These are phyloP conservation scores for Closterium sp. DNA, from an alignment of 139 green algal species.

Conservation along the genomic window DNA sequence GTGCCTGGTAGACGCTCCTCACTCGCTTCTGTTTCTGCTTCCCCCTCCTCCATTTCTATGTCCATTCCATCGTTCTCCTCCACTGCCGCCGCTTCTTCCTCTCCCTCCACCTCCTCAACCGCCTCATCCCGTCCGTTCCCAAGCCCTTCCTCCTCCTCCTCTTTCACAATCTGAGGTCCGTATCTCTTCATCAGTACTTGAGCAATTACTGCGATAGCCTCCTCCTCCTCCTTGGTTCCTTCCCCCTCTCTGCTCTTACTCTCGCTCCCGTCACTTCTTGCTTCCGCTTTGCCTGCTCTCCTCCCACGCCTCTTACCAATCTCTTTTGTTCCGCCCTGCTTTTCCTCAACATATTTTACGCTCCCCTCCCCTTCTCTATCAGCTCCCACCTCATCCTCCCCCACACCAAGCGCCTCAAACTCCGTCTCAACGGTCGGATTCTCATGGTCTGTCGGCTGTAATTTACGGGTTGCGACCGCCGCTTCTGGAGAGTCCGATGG, in stretches of 20 bases:
- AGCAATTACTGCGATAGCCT: neutral
- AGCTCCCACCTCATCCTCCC: neutral
- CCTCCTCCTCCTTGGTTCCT: neutral
- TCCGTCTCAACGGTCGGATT: neutral
- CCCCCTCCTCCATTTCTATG: neutral
- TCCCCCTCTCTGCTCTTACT: neutral
- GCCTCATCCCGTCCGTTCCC: neutral
- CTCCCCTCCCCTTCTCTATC: no score
- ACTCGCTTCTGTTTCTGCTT: neutral
- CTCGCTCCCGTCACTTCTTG: neutral
- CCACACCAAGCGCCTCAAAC: neutral
- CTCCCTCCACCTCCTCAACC: neutral
- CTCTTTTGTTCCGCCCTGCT: no score
- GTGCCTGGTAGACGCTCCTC: neutral
- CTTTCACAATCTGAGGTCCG: neutral
- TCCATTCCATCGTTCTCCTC: neutral
- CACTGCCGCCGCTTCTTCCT: neutral
- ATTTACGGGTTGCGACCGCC: neutral
- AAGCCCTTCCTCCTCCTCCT: neutral
- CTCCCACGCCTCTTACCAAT: neutral
- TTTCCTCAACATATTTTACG: no score
- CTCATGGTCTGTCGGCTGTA: neutral
- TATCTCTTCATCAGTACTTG: neutral
- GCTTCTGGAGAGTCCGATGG: neutral
- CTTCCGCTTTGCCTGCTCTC: neutral